Base-by-base conservation (phyloP, 2,329 filamentous ascomycete species). In the Endocalyx cinctus region DNA sequence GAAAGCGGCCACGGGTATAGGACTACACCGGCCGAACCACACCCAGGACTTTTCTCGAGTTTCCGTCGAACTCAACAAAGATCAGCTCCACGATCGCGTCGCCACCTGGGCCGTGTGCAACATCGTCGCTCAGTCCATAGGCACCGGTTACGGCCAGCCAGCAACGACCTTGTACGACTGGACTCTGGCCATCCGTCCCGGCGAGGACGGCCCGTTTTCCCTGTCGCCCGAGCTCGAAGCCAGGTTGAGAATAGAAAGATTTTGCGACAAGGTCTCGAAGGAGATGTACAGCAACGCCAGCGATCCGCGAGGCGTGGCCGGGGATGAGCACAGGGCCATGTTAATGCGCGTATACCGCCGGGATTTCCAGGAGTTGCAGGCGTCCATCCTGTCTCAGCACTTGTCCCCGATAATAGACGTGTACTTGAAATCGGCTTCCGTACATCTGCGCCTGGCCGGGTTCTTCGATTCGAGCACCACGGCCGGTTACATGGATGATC, bases 61-160 rank as follows among this genome's bases (percentile, higher is more conserved):
- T 17, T 82, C 78, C 2, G 70, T 86, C 19, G 81, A 88, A 45
- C 67, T 90, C 25, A 83, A 84, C 47, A 82, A 82, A 49, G 84
- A 89, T 52, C 84, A 89, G 49, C 74, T 89, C 37, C 77, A 84
- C 45, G 85, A 92, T 52, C 74, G 86, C 23, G 77, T 89, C 27
- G 78, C 79, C 31, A 90, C 85, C 2, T 92, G 85, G 85, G 85
- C 85, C 2, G 82, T 87, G 4, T 87, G 84, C 64, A 92, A 92
- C 53, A 84, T 90, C 43, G 85, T 89, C 20, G 81, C 84, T 15
- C 85, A 90, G 51, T 81, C 79, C 35, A 77, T 89, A 27, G 84
- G 84, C n/a, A 90, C 86, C 4, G 85, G 85, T 14, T 87, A 88
- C 49, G 85, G 85, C 5, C 85, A 89, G 54, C 85, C 86, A 6